A percentile compares a stretch with the other conserved stretches of the same genome.
These are phyloP conservation scores for Wickerhamomyces chaumierensis DNA, from an alignment of 805 yeast species.

Conservation along the genomic window DNA sequence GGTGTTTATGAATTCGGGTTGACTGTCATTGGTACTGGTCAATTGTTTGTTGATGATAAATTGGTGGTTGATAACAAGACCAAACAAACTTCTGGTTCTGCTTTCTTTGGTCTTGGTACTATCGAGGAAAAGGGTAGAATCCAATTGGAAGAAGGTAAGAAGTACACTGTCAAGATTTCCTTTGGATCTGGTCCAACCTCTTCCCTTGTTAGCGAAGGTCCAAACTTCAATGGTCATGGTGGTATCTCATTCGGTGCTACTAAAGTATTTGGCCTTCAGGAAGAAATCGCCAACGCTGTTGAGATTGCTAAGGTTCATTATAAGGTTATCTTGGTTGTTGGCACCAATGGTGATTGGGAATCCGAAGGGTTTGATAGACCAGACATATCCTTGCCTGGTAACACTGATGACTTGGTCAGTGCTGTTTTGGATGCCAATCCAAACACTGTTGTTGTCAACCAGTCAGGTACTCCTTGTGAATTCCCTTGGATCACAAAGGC, in stretches of 20 bases:
- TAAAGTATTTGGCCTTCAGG: conserved; percentile 20
- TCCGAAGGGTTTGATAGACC: conserved; percentile 49
- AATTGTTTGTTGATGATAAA: conserved; percentile 38
- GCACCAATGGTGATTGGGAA: conserved; percentile 50
- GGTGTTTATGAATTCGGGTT: conserved; percentile 43
- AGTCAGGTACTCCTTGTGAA: conserved; percentile 53
- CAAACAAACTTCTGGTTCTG: conserved; percentile 34
- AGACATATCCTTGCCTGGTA: conserved; percentile 39
- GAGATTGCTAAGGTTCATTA: conserved; percentile 37
- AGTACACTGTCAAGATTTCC: no score
- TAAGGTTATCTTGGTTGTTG: conserved; percentile 39
- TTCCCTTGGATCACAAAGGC: conserved; percentile 41
- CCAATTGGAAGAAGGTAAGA: conserved; percentile 29
- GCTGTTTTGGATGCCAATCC: conserved; percentile 38
- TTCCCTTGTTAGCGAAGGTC: no score
- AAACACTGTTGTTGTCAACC: conserved; percentile 42
- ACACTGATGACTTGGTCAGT: conserved; percentile 33
- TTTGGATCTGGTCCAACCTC: no score
- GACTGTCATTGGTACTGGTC: conserved; percentile 42
- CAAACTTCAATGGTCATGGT: conserved; percentile 24
- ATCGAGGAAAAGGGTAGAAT: conserved; percentile 32
- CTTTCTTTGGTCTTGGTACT: conserved; percentile 46
- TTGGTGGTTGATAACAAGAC: conserved; percentile 47
- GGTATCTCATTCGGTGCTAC: conserved; percentile 23
- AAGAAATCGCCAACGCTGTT: conserved; percentile 31